phyloP scores from a whole-genome alignment of 208 protist genomes.

The Naegleria fowleri region DNA sequence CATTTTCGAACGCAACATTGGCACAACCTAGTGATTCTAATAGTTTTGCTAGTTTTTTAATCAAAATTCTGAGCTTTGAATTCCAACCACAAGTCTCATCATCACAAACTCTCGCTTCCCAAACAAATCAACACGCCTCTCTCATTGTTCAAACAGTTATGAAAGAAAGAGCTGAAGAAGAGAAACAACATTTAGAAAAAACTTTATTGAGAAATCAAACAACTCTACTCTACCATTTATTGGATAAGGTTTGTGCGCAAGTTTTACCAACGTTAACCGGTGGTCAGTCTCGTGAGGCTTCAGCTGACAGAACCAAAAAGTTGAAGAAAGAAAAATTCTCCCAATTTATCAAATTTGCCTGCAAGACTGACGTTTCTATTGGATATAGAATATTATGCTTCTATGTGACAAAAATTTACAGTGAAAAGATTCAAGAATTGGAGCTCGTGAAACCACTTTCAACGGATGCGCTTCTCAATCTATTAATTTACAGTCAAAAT shows the following conservation, averaged over 20 bases:
- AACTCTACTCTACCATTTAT: background rate
- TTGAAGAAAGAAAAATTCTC: background rate
- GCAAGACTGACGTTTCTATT: background rate
- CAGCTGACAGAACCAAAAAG: background rate
- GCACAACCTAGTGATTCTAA: background rate
- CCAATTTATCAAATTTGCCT: background rate
- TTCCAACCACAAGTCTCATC: background rate
- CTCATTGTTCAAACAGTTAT: background rate
- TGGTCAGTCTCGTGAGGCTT: too few species aligned
- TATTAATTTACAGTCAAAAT: background rate
- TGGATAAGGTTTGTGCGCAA: background rate
- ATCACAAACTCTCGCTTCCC: background rate
- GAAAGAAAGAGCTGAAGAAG: background rate
- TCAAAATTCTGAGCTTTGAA: background rate
- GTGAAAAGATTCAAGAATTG: background rate
- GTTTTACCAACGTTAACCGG: background rate
- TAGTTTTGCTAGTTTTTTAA: background rate
- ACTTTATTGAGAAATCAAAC: background rate
- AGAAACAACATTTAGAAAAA: background rate
- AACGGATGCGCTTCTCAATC: background rate
- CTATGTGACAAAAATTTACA: background rate
- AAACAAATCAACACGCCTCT: background rate
- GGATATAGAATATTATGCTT: slow-evolving; percentile 10
- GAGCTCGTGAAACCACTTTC: background rate
- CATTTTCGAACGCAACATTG: background rate